Evolutionary conservation across 2,329 filamentous ascomycete species (phyloP), one percentile per base, ranked within the genome.

Genomic region (Chaetomiaceae sp.): DNA sequence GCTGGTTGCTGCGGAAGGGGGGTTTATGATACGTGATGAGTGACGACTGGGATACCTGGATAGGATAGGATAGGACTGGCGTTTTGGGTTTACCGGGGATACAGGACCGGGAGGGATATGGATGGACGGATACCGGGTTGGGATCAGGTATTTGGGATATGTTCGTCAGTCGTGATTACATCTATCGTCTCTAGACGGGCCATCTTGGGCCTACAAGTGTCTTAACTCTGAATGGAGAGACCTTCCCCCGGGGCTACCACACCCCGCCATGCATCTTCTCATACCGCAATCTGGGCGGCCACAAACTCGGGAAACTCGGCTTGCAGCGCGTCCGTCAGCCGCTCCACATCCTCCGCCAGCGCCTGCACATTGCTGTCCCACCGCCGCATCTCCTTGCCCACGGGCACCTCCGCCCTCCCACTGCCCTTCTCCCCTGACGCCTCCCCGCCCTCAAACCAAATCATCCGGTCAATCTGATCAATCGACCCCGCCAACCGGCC

Each of bases 301-400:
- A 64, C 59, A 55, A 64, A 62, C 20, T 60, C 59, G 4, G 94
- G 91, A 69, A 92, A 90, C 66, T 89, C 83, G 59, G 83, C 83
- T 68, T 94, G 87, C 36, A 68, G 59, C 4, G 63, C 61, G 40
- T 65, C 59, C 15, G 63, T 61, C 14, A 68, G 49, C 51, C 63
- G 60, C 56, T 64, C 59, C 52, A 68, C 59, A 34, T 95, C 89
- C 69, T 97, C 91, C 2, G 91, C 85, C 52, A 97, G 69, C 25
- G 84, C 85, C 68, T 92, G 86, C 19, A 97, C 89, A 63, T 95
- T 95, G 29, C 82, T 79, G 70, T 97, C 92, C 92, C 92, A 97
- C 63, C 85, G 82, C 42, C 89, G 82, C 69, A 95, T 79, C 71
- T 91, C 86, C 68, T 80, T 83, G 54, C 82, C 86, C 3, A 84